phyloP scores from a whole-genome alignment of 495 filamentous ascomycete genomes.

The Lasiosphaeris hirsuta region DNA sequence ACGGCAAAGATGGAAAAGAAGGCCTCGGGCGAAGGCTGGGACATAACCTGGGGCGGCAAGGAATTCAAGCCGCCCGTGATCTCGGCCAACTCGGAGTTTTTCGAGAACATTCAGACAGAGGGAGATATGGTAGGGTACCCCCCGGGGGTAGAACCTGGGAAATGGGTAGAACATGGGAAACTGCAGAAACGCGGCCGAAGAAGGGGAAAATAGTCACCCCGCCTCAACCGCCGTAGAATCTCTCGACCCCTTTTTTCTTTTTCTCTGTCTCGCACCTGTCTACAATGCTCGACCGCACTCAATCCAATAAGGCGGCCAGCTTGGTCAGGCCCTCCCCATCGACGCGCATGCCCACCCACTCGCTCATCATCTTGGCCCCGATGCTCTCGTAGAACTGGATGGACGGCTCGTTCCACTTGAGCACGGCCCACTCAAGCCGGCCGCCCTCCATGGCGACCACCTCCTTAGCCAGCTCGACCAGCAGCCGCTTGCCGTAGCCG shows the following conservation, averaged over 20 bases:
- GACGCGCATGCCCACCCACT: slow-evolving; percentile 91
- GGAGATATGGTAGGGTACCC: too few species aligned
- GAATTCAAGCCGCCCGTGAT: slow-evolving; percentile 15
- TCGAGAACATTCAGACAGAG: slow-evolving; percentile 17
- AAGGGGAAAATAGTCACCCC: neutral
- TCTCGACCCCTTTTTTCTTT: neutral
- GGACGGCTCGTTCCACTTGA: slow-evolving; percentile 86
- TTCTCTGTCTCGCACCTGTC: neutral
- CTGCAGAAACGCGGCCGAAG: neutral
- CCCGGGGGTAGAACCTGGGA: too few species aligned
- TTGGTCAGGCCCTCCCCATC: slow-evolving; percentile 66
- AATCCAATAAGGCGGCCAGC: slow-evolving; percentile 51
- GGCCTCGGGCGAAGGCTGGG: slow-evolving; percentile 17
- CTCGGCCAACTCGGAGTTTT: slow-evolving; percentile 25
- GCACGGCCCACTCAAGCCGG: slow-evolving; percentile 87
- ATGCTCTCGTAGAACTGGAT: slow-evolving; percentile 84
- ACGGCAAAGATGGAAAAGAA: slow-evolving; percentile 29
- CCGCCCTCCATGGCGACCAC: slow-evolving; percentile 66
- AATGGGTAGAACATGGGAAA: too few species aligned
- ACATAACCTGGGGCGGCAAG: slow-evolving; percentile 34
- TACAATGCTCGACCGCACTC: neutral
- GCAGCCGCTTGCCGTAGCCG: slow-evolving; percentile 75
- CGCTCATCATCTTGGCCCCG: slow-evolving; percentile 76
- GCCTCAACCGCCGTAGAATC: neutral
- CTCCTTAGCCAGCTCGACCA: slow-evolving; percentile 74